Base-by-base conservation (phyloP, 139 green algal species). In the Micractinium conductrix region DNA sequence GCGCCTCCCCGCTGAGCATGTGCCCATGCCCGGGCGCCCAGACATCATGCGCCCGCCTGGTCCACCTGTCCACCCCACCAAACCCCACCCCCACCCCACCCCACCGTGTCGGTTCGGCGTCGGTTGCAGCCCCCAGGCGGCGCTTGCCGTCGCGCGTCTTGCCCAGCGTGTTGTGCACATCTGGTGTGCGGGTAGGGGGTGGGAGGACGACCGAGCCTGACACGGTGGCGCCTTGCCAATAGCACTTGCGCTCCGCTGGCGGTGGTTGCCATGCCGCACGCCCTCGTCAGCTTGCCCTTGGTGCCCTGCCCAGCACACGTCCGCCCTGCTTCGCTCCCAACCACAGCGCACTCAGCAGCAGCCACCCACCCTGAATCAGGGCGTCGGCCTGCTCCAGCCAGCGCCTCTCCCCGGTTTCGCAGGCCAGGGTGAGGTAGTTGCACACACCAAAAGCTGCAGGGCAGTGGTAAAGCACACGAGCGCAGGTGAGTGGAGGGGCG, bases 361-460 rank as follows among this genome's bases (percentile, higher is more conserved):
- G 2, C 7, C 30, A 42, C 24, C 38, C 38, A 48, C 78, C 74
- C 84, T 44, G n/a, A 10, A 89, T 86, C n/a, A 92, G 78, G 4
- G 71, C 44, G 1, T 87, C 80, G 33, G 84, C 83, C 78, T 84
- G 78, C 0, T 75, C 62, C 33, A 91, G 62, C 45, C 67, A 91
- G 10, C 17, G 19, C 21, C 14, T 4, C 3, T 90, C 74, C 42
- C 80, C 76, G 0, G 87, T 93, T 35, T 87, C 80, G 0, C 24
- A 65, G 33, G 82, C 68, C 24, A 93, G 85, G 1, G 80, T 87
- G 14, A 93, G 58, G 74, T 86, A 91, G 68, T 90, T 89, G 75
- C 70, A 82, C 21, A 93, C 90, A 6, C 89, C 90, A 87, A 93
- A 93, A 2, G 90, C 90, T n/a, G n/a, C n/a, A n/a, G n/a, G n/a